Base-by-base conservation (phyloP, 176 grass and related monocot genomes). In the Avena eriantha region DNA sequence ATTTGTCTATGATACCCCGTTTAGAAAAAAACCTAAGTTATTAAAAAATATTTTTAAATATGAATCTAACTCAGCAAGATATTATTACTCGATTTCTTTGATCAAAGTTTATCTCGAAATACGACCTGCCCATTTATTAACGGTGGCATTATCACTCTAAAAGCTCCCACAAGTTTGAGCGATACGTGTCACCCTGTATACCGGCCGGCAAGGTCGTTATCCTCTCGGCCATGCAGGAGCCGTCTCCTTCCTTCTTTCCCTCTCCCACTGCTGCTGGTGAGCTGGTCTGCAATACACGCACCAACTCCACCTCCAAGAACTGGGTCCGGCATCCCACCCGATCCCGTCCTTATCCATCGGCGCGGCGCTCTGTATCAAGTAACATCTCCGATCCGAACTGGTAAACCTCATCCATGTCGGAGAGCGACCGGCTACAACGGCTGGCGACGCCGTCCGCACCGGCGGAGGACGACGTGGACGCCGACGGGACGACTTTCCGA, bases 391-490 rank as follows among this genome's bases (percentile, higher is more conserved):
- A 58, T 35, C 5, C 29, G 74, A 58, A 22, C 43, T 19, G 53
- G 22, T 36, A 12, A 7, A 29, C 29, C 29, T 29, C 29, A 29
- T 29, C 29, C 29, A 65, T 76, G 83, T 47, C 48, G 83, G 43
- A 49, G 0, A 76, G 18, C 12, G 45, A 84, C 57, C 11, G 60
- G 26, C 73, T 76, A 23, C 45, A 51, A 12, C 71, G 59, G 26
- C 19, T 48, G 18, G 71, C 71, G 34, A 22, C 55, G 26, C 71
- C 71, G 56, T 69, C 82, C 26, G 41, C 63, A 19, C 82, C 72
- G 8, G 74, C 65, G 19, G 90, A 90, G 76, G 88, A 87, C 15
- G 90, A 86, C 9, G 76, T 70, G 7, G 87, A 90, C 73, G 77
- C 57, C 57, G 63, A 50, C 41, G 24, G 26, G 1, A 6, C 77